A percentile compares a stretch with the other conserved stretches of the same genome.
Evolutionary conservation across 2,329 filamentous ascomycete genomes (phyloP).

Genomic region (Calonectria pteridis): DNA sequence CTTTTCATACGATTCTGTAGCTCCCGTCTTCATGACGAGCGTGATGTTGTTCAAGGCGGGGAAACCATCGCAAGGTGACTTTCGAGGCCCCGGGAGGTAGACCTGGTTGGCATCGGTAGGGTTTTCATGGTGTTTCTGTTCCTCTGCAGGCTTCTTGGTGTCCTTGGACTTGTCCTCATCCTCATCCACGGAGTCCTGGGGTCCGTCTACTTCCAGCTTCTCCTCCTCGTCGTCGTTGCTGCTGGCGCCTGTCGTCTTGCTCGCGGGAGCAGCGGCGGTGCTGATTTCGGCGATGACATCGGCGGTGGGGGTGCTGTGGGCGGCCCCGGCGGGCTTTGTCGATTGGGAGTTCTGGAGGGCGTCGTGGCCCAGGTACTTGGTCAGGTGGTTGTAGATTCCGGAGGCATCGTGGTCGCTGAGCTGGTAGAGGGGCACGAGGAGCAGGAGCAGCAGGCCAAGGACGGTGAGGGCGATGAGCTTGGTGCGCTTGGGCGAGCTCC

Average conservation of each 20-base stretch:
- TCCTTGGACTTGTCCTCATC: background rate
- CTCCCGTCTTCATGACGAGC: constrained; percentile 71
- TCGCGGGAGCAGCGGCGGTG: background rate
- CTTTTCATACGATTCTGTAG: constrained; percentile 66
- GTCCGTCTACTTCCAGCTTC: background rate
- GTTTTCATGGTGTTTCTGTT: constrained; percentile 10
- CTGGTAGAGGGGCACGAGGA: constrained; percentile 48
- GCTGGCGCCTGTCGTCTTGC: background rate
- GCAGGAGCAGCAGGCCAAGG: constrained; percentile 44
- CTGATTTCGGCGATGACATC: background rate
- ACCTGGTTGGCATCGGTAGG: constrained; percentile 4
- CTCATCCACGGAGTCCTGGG: background rate
- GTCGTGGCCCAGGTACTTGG: constrained; percentile 46
- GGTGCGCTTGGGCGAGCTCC: constrained; percentile 46
- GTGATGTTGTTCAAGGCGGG: constrained; percentile 59
- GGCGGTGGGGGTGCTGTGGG: constrained; percentile 48
- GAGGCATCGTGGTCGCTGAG: constrained; percentile 44
- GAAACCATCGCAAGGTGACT: constrained; percentile 54
- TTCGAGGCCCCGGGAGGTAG: constrained; percentile 26
- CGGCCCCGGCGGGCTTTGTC: constrained; percentile 22
- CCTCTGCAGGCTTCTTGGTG: background rate
- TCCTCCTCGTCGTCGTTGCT: constrained; percentile 12
- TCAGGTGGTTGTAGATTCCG: constrained; percentile 47
- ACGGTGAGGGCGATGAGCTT: constrained; percentile 44
- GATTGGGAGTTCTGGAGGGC: constrained; percentile 54